Percentiles rank a stretch among this genome's conserved stretches.
phyloP scores from a whole-genome alignment of 2,329 filamentous ascomycete species.

The Venturia aucupariae region DNA sequence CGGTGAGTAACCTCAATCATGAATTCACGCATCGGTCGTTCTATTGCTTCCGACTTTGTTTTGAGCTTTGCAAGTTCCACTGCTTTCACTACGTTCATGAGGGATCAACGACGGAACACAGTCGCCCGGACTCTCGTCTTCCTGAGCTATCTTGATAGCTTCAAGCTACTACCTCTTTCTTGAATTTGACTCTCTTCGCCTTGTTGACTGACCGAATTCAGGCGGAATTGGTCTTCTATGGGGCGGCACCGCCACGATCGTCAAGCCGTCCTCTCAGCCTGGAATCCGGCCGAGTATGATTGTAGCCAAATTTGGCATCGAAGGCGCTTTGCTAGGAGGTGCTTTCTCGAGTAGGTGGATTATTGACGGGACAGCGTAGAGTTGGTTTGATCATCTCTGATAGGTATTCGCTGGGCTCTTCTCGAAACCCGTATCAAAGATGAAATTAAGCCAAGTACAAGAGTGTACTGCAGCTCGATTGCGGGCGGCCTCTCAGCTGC shows the following conservation, averaged over 20 bases:
- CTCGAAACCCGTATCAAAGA: slow-evolving; percentile 24
- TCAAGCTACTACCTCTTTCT: neutral
- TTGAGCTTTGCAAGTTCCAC: neutral
- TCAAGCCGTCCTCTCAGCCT: slow-evolving; percentile 54
- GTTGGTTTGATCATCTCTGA: slow-evolving; percentile 3
- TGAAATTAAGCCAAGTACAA: slow-evolving; percentile 15
- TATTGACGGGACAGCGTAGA: neutral
- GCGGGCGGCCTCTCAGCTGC: slow-evolving; percentile 11
- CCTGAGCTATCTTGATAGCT: neutral
- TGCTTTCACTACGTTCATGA: neutral
- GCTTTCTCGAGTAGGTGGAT: slow-evolving; percentile 58
- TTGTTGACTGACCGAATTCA: slow-evolving; percentile 11
- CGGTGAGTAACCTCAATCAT: neutral
- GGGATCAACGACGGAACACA: neutral
- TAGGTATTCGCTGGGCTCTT: slow-evolving; percentile 28
- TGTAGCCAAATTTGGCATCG: slow-evolving; percentile 62
- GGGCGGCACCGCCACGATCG: slow-evolving; percentile 36
- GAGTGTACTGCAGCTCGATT: slow-evolving; percentile 5
- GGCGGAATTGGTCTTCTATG: slow-evolving; percentile 58
- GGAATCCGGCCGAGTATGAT: slow-evolving; percentile 53
- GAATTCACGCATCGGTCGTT: neutral
- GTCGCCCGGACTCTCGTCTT: neutral
- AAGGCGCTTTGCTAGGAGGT: slow-evolving; percentile 61
- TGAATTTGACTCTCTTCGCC: neutral
- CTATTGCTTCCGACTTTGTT: neutral